Conservation (phyloP, 2,329 filamentous ascomycete genomes). For the Neurospora sp. region DNA sequence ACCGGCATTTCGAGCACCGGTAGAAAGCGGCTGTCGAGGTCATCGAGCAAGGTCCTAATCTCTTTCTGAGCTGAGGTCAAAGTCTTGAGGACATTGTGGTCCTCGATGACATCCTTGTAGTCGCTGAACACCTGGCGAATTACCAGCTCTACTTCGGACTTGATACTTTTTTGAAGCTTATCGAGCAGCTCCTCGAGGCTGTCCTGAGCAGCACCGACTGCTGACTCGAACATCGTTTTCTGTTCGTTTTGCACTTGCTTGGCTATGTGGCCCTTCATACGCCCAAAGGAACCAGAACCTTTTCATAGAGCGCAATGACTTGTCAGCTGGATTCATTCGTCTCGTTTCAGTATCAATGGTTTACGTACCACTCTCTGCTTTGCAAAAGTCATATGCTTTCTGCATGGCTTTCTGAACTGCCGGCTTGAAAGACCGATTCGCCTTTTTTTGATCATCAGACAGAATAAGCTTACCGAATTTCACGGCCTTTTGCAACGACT, state of each 20-base stretch:
- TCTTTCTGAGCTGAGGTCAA: not conserved
- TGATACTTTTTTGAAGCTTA: not conserved
- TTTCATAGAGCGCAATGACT: not conserved
- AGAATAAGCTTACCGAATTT: constrained; percentile 23
- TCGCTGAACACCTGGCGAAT: not conserved
- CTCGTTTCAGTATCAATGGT: not conserved
- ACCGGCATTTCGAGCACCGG: not conserved
- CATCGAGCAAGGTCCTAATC: not conserved
- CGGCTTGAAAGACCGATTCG: constrained; percentile 43
- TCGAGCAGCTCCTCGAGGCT: not conserved
- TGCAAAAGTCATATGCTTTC: constrained; percentile 34
- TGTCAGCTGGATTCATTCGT: not conserved
- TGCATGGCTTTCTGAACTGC: constrained; percentile 35
- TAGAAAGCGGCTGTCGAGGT: not conserved
- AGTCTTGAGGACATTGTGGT: not conserved
- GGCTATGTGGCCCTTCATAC: not conserved
- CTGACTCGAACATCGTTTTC: not conserved
- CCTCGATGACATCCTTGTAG: not conserved
- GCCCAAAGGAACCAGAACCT: not conserved
- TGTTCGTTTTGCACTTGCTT: not conserved
- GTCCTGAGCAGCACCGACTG: not conserved
- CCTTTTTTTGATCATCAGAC: constrained; percentile 34
- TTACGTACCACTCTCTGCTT: constrained; percentile 29
- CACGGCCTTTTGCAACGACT: not conserved
- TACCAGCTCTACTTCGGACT: not conserved